Base-by-base conservation (phyloP, 768 basidiomycete species). In the Lactifluus subvellereus region DNA sequence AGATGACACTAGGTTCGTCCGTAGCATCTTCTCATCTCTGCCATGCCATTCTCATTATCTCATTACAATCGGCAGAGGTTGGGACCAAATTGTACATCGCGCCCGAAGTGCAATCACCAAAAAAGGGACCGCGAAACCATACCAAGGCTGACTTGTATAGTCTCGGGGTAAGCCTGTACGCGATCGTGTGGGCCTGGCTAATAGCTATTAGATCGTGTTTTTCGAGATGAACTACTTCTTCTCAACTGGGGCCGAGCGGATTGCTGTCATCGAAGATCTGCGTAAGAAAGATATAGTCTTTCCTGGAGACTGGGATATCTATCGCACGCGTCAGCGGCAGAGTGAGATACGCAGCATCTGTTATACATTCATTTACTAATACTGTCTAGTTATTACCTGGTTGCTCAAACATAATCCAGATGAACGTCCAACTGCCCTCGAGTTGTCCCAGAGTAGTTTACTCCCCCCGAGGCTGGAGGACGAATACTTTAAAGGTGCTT, bases 201-300 rank as follows among this genome's bases (percentile, higher is more conserved):
- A 43, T 49, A 32, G 43, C 62, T 40, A 30, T 22, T 65, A 94
- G 91, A 86, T 98, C 67, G 94, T 97, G 14, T 97, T 97, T 74
- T 97, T 98, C 70, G 95, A 98, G 76, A 96, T 97, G 94, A 94
- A 92, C 72, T 91, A 87, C 74, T 69, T 77, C 18, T 93, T 97
- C 74, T 77, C 82, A 11, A 97, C 94, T 0, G 86, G 84, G 1
- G 81, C 89, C 20, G 94, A 98, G 70, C 85, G 94, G 22, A 89
- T 90, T 43, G 84, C 82, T 1, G 92, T 94, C 22, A 80, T 98
- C 0, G 89, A 90, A 67, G 84, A 87, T 54, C 71, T 97, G 33
- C 77, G 95, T 30, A 86, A 84, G 68, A 86, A 86, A 0, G 75
- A 80, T 16, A 83, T 95, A 30, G 78, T 81, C 56, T 94, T 97